Percentiles rank a stretch among this genome's conserved stretches.
Conservation (phyloP, 1,284 basidiomycete genomes). For the Trichosporon faecale region DNA sequence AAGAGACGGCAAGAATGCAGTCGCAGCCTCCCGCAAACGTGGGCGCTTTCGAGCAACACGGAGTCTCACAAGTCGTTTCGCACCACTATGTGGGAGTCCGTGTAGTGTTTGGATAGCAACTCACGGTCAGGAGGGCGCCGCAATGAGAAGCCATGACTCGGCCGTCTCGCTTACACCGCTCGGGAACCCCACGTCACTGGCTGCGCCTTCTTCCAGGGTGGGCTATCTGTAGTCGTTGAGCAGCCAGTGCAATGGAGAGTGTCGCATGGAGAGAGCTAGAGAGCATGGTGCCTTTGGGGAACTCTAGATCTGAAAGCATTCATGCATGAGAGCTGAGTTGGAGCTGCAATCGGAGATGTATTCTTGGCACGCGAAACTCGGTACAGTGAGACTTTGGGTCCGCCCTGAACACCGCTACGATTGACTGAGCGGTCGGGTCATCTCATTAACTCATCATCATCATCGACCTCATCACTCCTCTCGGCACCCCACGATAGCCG, state of each 20-base stretch:
- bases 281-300: neutral
- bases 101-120: neutral
- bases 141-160: neutral
- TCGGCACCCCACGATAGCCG: neutral
- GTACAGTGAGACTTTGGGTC: conserved; percentile 7
- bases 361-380: conserved; percentile 7
- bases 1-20: too few relatives aligned
- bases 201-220: neutral
- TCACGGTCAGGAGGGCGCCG: neutral
- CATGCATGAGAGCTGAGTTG: neutral
- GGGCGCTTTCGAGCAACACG: too few relatives aligned
- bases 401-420: neutral
- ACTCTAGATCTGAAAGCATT: neutral
- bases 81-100: neutral
- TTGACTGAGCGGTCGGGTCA: neutral
- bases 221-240: neutral
- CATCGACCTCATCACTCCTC: neutral
- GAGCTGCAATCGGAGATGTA: neutral
- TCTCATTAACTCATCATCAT: conserved; percentile 9
- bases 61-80: too few relatives aligned
- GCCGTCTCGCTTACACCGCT: neutral
- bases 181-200: neutral
- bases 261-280: neutral
- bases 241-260: neutral
- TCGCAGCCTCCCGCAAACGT: too few relatives aligned